A percentile compares a stretch with the other conserved stretches of the same genome.
These are phyloP conservation scores for Corylus americana DNA, from an alignment of 306 rosid genomes.

Conservation along the genomic window DNA sequence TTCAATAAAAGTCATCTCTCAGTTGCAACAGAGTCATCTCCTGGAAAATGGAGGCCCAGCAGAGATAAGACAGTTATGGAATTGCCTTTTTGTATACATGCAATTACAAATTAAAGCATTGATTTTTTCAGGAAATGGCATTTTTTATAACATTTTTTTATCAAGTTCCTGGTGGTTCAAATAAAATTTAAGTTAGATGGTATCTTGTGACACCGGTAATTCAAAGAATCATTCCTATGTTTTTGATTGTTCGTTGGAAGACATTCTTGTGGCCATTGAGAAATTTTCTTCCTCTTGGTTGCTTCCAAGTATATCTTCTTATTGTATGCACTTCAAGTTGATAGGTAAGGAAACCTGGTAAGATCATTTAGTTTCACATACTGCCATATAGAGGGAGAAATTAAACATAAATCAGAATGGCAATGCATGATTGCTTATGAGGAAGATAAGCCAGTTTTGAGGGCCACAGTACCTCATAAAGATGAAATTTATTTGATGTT, in stretches of 20 bases:
- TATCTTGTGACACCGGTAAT: neutral
- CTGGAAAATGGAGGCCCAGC: neutral
- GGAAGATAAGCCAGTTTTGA: neutral
- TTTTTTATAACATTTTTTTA: neutral
- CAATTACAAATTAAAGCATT: neutral
- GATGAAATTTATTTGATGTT: neutral
- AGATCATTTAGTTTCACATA: neutral
- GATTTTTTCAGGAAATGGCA: no score
- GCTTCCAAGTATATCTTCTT: neutral
- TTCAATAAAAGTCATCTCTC: neutral
- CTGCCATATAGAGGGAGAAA: neutral
- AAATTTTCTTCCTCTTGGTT: neutral
- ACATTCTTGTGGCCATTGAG: neutral
- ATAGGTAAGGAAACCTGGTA: neutral
- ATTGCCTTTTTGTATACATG: neutral
- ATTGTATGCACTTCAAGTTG: neutral
- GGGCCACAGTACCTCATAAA: no score
- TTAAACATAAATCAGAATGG: neutral
- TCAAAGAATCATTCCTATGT: neutral
- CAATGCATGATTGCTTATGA: neutral
- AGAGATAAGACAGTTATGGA: neutral
- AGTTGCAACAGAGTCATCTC: neutral
- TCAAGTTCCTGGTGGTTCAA: neutral
- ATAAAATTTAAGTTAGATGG: neutral
- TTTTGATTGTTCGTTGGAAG: neutral